Conservation (phyloP, 495 filamentous ascomycete species). For the Aspergillus homomorphus region DNA sequence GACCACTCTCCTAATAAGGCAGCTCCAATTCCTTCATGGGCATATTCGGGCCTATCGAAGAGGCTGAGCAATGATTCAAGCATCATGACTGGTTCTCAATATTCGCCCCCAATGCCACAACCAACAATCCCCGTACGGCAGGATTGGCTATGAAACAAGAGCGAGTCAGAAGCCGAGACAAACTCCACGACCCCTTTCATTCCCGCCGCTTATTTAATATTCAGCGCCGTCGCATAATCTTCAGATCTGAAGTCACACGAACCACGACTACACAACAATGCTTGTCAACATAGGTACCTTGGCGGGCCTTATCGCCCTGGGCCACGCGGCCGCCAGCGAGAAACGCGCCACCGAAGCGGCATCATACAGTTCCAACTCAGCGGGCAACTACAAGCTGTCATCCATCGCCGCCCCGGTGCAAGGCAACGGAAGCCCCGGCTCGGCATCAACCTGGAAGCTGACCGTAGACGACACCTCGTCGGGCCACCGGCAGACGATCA, state of each 20-base stretch:
- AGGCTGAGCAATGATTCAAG: not conserved
- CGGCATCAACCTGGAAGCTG: conserved; percentile 45
- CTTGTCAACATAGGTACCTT: not conserved
- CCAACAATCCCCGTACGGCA: not conserved
- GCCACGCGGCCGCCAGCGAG: not conserved
- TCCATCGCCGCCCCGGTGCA: conserved; percentile 40
- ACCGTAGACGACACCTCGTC: conserved; percentile 46
- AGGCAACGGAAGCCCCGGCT: conserved; percentile 39
- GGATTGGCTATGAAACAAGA: not conserved
- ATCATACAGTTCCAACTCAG: conserved; percentile 46
- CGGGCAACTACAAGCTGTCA: conserved; percentile 43
- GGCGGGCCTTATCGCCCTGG: not conserved
- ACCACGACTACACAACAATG: not conserved
- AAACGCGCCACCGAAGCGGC: conserved; percentile 25
- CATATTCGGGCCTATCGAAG: no score
- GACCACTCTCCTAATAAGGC: no score
- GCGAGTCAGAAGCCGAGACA: not conserved
- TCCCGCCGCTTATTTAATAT: not conserved
- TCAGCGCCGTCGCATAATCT: not conserved
- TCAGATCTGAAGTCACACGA: not conserved
- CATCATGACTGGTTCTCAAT: not conserved
- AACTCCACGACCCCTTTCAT: not conserved
- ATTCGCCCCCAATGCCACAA: not conserved
- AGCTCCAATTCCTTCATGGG: no score
- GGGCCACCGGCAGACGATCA: conserved; percentile 49